These are phyloP conservation scores for Phoma sp. DNA, from an alignment of 2,329 filamentous ascomycete species.

Conservation along the genomic window DNA sequence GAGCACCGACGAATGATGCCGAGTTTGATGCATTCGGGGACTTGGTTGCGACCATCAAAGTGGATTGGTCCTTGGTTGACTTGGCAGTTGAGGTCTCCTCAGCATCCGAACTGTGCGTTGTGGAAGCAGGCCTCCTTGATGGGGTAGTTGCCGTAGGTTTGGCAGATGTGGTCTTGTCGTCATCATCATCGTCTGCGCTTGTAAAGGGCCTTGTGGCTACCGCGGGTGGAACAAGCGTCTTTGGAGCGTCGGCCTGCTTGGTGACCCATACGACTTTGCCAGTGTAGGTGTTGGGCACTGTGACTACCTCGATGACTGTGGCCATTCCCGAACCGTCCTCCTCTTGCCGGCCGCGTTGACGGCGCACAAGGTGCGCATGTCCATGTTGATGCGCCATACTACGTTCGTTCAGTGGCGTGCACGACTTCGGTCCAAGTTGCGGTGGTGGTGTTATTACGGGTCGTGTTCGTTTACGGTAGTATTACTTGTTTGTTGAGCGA, in stretches of 20 bases:
- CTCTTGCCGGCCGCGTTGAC: constrained; percentile 32
- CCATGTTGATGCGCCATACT: constrained; percentile 36
- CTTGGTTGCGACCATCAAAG: constrained; percentile 39
- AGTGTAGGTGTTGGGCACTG: constrained; percentile 60
- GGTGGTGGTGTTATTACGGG: constrained; percentile 3
- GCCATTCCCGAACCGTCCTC: constrained; percentile 21
- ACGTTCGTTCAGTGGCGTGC: constrained; percentile 9
- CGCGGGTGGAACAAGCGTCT: constrained; percentile 31
- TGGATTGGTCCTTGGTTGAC: constrained; percentile 28
- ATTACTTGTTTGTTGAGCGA: constrained; percentile 8
- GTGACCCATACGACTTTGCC: constrained; percentile 50
- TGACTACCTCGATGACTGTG: constrained; percentile 60
- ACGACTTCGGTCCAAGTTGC: not conserved
- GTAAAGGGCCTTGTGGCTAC: constrained; percentile 25
- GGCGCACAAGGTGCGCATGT: constrained; percentile 38
- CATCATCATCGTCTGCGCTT: constrained; percentile 23
- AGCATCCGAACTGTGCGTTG: constrained; percentile 21
- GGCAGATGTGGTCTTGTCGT: constrained; percentile 9
- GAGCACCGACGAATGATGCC: constrained; percentile 20
- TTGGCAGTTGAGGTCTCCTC: constrained; percentile 24
- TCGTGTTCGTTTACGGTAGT: constrained; percentile 6
- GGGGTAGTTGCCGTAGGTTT: constrained; percentile 22
- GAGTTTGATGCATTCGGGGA: constrained; percentile 27
- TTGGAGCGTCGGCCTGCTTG: constrained; percentile 19
- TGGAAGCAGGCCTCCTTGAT: constrained; percentile 31